phyloP scores from a whole-genome alignment of 2,329 filamentous ascomycete species.

The Colletotrichum tanaceti region DNA sequence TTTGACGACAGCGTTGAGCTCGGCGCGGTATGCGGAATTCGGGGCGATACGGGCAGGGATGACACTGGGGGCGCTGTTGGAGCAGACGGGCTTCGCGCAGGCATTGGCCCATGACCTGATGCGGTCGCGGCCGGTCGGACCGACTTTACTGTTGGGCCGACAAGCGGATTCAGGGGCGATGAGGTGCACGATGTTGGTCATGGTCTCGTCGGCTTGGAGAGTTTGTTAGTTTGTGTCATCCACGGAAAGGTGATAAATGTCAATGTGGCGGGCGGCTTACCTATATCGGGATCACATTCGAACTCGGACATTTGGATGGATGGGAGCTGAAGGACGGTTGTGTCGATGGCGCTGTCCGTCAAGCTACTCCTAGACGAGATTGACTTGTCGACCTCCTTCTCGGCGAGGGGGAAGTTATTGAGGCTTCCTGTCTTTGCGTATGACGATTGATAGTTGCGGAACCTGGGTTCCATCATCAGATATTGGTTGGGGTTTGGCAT shows the following conservation, averaged over 20 bases:
- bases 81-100: constrained; percentile 32
- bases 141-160: constrained; percentile 36
- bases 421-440: constrained; percentile 42
- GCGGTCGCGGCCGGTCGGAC: constrained; percentile 41
- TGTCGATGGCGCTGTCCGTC: constrained; percentile 15
- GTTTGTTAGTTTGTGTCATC: background rate
- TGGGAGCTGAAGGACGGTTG: constrained; percentile 29
- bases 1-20: constrained; percentile 54
- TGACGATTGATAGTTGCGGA: constrained; percentile 56
- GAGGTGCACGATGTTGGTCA: constrained; percentile 50
- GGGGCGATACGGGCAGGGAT: constrained; percentile 38
- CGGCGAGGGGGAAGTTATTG: constrained; percentile 26
- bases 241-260: background rate
- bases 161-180: constrained; percentile 48
- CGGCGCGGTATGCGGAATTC: constrained; percentile 43
- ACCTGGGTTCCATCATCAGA: constrained; percentile 47
- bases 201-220: constrained; percentile 47
- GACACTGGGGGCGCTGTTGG: constrained; percentile 27
- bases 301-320: constrained; percentile 39
- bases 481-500: rapidly evolving
- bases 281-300: constrained; percentile 49
- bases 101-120: constrained; percentile 43
- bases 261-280: constrained; percentile 42
- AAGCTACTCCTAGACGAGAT: constrained; percentile 22
- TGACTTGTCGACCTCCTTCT: constrained; percentile 28